Evolutionary conservation across 1,284 basidiomycete species (phyloP), one percentile per base, ranked within the genome.

Genomic region (Schizophyllum commune): DNA sequence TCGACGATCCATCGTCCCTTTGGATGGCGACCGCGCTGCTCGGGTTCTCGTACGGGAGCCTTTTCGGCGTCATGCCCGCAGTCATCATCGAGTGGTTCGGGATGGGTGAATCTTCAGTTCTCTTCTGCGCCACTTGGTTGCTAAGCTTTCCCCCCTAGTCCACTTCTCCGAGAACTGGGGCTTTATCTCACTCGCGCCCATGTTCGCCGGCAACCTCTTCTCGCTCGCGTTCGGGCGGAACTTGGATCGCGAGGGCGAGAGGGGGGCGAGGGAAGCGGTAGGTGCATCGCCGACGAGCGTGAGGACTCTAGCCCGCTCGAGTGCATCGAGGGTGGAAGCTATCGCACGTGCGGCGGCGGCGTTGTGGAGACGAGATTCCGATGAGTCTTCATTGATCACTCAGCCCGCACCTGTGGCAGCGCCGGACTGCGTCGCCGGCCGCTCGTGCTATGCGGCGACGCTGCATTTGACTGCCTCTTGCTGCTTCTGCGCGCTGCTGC

Each of bases 1-100:
- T 91, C n/a, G 79, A 82, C 13, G 75, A 82, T 17, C 83, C 93
- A 20, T 68, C 77, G 19, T 69, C 80, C 53, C 76, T 97, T 3
- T 94, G 93, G 87, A 78, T 84, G 21, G 88, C 92, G 1, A 95
- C 90, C 58, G 78, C 81, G 1, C 68, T 89, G 15, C 77, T 92
- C 0, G 91, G 91, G 0, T 69, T 91, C 22, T 80, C 87, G 4
- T 94, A 94, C 66, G 91, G 91, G 3, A 80, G 82, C 27, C 73
- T 92, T 65, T 93, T 92, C 67, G 89, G 89, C n/a, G 74, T 88
- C 13, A 79, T 81, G 68, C 89, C 91, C 1, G 85, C 88, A 51
- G 76, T 93, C 51, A 75, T 81, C 32, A 85, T 93, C 55, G 92
- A 94, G 67, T 91, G 87, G 88, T 94, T 92, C 67, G 91, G 92